A percentile compares a stretch with the other conserved stretches of the same genome.
phyloP scores from a whole-genome alignment of 306 rosid genomes.

The Quercus dentata region DNA sequence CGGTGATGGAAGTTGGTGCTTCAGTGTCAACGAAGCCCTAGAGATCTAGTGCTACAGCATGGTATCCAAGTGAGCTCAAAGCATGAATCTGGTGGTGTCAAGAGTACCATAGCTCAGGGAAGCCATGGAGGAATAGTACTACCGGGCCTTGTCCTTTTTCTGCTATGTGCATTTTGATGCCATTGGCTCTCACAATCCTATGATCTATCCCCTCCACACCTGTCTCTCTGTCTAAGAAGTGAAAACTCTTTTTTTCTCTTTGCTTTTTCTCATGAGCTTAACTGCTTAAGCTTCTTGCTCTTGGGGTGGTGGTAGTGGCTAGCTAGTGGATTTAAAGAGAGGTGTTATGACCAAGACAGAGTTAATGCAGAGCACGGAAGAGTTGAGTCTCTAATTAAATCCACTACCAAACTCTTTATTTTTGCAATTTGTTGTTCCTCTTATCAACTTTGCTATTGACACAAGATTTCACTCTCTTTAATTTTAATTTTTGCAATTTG shows the following conservation, averaged over 20 bases:
- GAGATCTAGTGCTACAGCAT: no score
- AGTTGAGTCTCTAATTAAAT: no score
- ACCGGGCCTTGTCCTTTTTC: constrained; percentile 32
- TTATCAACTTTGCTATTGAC: no score
- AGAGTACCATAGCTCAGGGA: constrained; percentile 40
- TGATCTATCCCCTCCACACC: constrained; percentile 23
- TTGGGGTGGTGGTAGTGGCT: neutral
- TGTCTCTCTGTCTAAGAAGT: neutral
- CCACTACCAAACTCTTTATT: no score
- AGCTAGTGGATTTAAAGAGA: neutral
- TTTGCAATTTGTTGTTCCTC: no score
- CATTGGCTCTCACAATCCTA: constrained; percentile 25
- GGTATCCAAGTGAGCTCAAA: neutral
- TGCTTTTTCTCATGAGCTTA: neutral
- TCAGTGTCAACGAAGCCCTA: no score
- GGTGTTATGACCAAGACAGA: neutral
- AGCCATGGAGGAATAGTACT: constrained; percentile 39
- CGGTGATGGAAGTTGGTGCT: no score
- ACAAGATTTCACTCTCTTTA: no score
- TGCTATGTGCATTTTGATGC: constrained; percentile 35
- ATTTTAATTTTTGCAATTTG: no score
- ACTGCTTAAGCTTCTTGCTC: no score
- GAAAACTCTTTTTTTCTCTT: neutral
- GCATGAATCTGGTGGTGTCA: constrained; percentile 32
- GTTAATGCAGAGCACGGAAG: neutral